Evolutionary conservation across 306 rosid species (phyloP).

Genomic region (Corylus americana): DNA sequence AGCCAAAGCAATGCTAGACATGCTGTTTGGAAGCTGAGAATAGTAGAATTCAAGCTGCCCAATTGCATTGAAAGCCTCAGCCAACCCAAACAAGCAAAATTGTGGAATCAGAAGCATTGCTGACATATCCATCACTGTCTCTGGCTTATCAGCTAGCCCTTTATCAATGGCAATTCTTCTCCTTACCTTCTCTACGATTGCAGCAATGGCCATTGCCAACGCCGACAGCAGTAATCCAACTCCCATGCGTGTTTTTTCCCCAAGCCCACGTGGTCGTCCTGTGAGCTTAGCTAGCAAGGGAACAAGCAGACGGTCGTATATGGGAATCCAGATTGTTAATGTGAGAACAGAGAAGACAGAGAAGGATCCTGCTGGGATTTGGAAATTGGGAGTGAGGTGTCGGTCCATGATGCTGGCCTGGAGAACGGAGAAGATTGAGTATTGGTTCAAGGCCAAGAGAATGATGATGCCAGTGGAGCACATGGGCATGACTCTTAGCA

Average conservation of each 20-base stretch:
- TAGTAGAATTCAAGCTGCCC: constrained; percentile 48
- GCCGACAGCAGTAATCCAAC: constrained; percentile 6
- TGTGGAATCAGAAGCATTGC: constrained; percentile 46
- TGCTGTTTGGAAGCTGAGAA: constrained; percentile 37
- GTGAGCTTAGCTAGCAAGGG: constrained; percentile 37
- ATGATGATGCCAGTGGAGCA: constrained; percentile 51
- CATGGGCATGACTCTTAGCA: constrained; percentile 46
- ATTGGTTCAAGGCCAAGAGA: neutral
- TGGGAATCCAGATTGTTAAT: constrained; percentile 25
- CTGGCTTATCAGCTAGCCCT: constrained; percentile 35
- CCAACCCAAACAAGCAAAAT: constrained; percentile 32
- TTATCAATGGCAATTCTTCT: constrained; percentile 24
- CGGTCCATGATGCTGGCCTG: constrained; percentile 35
- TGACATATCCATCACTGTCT: constrained; percentile 36
- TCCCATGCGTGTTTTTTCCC: constrained; percentile 12
- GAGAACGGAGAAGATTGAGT: neutral
- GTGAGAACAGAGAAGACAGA: constrained; percentile 31
- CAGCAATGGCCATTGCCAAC: neutral
- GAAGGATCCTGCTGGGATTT: constrained; percentile 53
- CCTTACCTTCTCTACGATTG: constrained; percentile 30
- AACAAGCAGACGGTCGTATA: constrained; percentile 28
- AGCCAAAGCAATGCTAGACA: constrained; percentile 53
- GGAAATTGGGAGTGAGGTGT: constrained; percentile 26
- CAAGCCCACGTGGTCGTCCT: neutral
- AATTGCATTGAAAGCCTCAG: constrained; percentile 39